phyloP scores from a whole-genome alignment of 208 protist species.

The Leishmania tropica region DNA sequence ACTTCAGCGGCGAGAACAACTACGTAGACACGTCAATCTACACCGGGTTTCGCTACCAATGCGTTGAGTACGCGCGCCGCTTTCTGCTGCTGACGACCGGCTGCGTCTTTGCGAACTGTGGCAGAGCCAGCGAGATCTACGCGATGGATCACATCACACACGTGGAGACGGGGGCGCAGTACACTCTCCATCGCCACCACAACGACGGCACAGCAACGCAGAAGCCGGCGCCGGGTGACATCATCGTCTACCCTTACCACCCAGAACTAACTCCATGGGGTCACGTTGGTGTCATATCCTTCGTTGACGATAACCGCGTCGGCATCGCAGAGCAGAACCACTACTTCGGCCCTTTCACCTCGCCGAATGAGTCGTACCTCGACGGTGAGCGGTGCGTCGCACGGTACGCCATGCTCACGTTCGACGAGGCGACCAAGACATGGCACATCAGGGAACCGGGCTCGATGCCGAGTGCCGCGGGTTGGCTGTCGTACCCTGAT shows the following conservation, averaged over 20 bases:
- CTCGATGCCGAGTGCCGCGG: slow-evolving; percentile 34
- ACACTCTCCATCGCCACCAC: slow-evolving; percentile 45
- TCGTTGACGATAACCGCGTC: slow-evolving; percentile 62
- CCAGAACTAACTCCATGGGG: slow-evolving; percentile 58
- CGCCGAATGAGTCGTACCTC: slow-evolving; percentile 50
- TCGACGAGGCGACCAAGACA: slow-evolving; percentile 33
- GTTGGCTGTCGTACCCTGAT: slow-evolving; percentile 69
- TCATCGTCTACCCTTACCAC: slow-evolving; percentile 76
- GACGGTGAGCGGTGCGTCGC: slow-evolving; percentile 67
- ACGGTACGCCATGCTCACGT: slow-evolving; percentile 44
- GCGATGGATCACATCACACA: slow-evolving; percentile 59
- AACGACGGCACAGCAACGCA: slow-evolving; percentile 49
- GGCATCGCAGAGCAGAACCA: slow-evolving; percentile 85
- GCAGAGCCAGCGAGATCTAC: slow-evolving; percentile 71
- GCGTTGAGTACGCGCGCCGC: slow-evolving; percentile 80
- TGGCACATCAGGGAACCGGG: slow-evolving; percentile 45
- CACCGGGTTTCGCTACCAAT: slow-evolving; percentile 84
- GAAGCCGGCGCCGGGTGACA: slow-evolving; percentile 57
- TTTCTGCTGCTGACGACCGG: slow-evolving; percentile 77
- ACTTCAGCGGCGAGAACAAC: slow-evolving; percentile 84
- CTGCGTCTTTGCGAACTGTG: slow-evolving; percentile 72
- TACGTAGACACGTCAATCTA: slow-evolving; percentile 67
- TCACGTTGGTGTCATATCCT: slow-evolving; percentile 76
- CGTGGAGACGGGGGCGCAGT: slow-evolving; percentile 58
- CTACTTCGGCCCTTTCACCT: slow-evolving; percentile 54